Percentiles rank a stretch among this genome's conserved stretches.
Conservation (phyloP, 2,329 filamentous ascomycete genomes). For the Cercospora sesami region DNA sequence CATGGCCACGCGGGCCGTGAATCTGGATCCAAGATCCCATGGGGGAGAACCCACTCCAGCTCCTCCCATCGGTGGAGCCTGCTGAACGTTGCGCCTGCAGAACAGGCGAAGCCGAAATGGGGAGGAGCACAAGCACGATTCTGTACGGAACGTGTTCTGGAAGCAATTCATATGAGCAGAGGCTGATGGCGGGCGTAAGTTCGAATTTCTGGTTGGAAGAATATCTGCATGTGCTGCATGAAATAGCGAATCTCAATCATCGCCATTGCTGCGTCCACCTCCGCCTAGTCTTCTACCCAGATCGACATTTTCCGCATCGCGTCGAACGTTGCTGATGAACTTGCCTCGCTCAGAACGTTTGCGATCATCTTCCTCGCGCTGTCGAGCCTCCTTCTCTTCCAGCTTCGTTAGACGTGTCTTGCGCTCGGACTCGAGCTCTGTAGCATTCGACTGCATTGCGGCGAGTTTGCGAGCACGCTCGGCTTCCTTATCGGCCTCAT, state of each 20-base stretch:
- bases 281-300: slow-evolving; percentile 32
- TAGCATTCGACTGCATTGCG: slow-evolving; percentile 47
- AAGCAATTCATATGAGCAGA: background rate
- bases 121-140: background rate
- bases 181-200: background rate
- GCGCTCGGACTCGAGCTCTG: slow-evolving; percentile 69
- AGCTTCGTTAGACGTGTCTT: slow-evolving; percentile 66
- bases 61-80: background rate
- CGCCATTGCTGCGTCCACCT: slow-evolving; percentile 25
- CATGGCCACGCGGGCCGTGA: background rate
- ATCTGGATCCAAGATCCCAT: slow-evolving; percentile 3
- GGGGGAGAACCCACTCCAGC: background rate
- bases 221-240: background rate
- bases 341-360: slow-evolving; percentile 40
- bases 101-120: background rate
- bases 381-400: slow-evolving; percentile 63
- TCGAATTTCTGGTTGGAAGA: background rate
- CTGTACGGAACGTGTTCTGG: background rate
- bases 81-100: background rate
- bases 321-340: slow-evolving; percentile 40
- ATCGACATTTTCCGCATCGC: slow-evolving; percentile 38
- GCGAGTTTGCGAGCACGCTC: slow-evolving; percentile 42
- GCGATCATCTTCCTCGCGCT: slow-evolving; percentile 65
- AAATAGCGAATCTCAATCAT: slow-evolving; percentile 21
- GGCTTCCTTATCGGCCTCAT: slow-evolving; percentile 35